Conservation (phyloP, 2,329 filamentous ascomycete species). For the Rhynchosporium graminicola region DNA sequence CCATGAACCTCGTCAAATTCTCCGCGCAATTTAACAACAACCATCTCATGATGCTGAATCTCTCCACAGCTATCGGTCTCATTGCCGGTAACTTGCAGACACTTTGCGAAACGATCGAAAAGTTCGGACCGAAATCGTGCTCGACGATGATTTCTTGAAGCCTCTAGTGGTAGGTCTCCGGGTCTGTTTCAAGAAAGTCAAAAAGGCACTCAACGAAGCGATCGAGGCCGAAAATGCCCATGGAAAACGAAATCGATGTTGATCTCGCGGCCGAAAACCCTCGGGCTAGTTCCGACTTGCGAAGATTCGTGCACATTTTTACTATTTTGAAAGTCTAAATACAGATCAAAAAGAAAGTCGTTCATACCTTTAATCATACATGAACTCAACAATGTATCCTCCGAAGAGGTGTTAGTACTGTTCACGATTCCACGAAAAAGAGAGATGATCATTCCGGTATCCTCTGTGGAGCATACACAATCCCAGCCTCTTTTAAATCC, state of each 20-base stretch:
- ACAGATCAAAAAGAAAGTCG: no score
- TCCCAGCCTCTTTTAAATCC: slow-evolving; percentile 11
- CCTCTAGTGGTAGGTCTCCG: slow-evolving; percentile 1
- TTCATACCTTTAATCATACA: no score
- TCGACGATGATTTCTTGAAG: background rate
- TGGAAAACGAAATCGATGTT: background rate
- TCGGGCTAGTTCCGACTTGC: background rate
- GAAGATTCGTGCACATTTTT: background rate
- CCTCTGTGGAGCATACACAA: slow-evolving; percentile 22
- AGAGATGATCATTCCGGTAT: slow-evolving; percentile 16
- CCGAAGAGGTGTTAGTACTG: no score
- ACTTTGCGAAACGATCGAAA: background rate
- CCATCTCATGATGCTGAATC: background rate
- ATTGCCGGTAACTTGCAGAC: slow-evolving; percentile 1
- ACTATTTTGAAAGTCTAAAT: background rate
- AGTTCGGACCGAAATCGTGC: background rate
- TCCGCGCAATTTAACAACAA: background rate
- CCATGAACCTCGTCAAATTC: slow-evolving; percentile 7
- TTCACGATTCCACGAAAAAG: no score
- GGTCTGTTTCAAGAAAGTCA: slow-evolving; percentile 1
- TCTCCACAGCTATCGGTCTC: slow-evolving; percentile 1
- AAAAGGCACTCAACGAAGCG: background rate
- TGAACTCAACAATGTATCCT: no score
- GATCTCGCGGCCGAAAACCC: background rate
- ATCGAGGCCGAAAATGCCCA: slow-evolving; percentile 8